A percentile compares a stretch with the other conserved stretches of the same genome.
Evolutionary conservation across 768 basidiomycete genomes (phyloP).

Genomic region (Termitomyces sp.): DNA sequence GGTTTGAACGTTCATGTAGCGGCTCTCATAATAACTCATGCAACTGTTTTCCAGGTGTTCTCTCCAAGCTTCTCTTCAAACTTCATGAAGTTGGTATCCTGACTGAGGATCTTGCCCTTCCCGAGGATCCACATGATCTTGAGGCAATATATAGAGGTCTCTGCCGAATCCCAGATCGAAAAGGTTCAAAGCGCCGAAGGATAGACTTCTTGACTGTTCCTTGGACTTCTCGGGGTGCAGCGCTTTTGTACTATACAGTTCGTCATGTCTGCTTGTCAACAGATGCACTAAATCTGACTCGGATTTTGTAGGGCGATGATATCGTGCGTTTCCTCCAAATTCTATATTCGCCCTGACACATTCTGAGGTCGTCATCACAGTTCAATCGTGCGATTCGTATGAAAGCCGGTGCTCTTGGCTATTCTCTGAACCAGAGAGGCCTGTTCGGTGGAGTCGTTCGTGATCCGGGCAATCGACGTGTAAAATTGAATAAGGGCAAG

Average conservation of each 20-base stretch:
- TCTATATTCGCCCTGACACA: not conserved
- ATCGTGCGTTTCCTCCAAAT: conserved; percentile 49
- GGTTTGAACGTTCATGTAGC: conserved; percentile 35
- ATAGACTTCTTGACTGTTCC: conserved; percentile 87
- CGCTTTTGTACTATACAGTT: conserved; percentile 89
- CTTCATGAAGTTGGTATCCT: conserved; percentile 58
- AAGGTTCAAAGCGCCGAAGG: conserved; percentile 48
- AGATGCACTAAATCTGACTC: not conserved
- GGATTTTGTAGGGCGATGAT: conserved; percentile 69
- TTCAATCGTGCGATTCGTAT: conserved; percentile 87
- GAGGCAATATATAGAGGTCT: conserved; percentile 83
- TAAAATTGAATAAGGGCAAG: conserved; percentile 58
- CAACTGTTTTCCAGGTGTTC: conserved; percentile 40
- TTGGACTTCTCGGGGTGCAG: conserved; percentile 73
- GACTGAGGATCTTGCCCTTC: conserved; percentile 75
- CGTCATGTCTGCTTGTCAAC: conserved; percentile 15
- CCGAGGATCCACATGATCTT: conserved; percentile 58
- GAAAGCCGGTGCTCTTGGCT: conserved; percentile 77
- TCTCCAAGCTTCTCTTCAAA: conserved; percentile 48
- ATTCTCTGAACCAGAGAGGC: conserved; percentile 84
- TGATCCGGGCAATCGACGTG: conserved; percentile 53
- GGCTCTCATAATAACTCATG: not conserved
- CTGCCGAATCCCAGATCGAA: conserved; percentile 46
- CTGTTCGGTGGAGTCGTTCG: conserved; percentile 69
- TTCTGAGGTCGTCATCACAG: conserved; percentile 29